A percentile compares a stretch with the other conserved stretches of the same genome.
phyloP scores from a whole-genome alignment of 805 yeast species.

The Sugiyamaella mastotermitis region DNA sequence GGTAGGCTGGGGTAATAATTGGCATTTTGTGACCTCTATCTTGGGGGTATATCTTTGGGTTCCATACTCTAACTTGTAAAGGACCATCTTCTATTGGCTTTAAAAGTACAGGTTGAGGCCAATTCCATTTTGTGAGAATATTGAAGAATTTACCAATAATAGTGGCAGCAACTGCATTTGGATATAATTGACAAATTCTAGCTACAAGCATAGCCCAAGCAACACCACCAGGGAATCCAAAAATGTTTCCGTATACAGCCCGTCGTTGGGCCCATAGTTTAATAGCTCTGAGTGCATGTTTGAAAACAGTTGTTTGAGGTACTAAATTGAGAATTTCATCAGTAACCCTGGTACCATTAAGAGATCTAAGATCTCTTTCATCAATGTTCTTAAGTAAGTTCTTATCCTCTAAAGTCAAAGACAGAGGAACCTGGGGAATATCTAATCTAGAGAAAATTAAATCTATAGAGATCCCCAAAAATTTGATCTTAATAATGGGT shows the following conservation, averaged over 20 bases:
- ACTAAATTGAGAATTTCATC: constrained; percentile 87
- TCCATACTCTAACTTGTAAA: constrained; percentile 93
- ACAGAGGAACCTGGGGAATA: constrained; percentile 73
- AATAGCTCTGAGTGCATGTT: constrained; percentile 85
- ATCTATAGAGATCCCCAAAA: constrained; percentile 90
- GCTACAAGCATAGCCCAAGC: constrained; percentile 99
- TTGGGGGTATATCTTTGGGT: constrained; percentile 82
- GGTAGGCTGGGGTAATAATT: constrained; percentile 95
- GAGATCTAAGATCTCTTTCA: constrained; percentile 81
- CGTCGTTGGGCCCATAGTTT: constrained; percentile 96
- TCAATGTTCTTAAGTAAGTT: constrained; percentile 80
- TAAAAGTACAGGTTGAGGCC: constrained; percentile 97
- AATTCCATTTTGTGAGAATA: constrained; percentile 83
- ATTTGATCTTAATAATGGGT: constrained; percentile 89
- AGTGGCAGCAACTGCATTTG: constrained; percentile 90
- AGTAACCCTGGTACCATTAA: constrained; percentile 96
- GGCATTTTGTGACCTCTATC: constrained; percentile 95
- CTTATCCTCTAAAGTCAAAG: constrained; percentile 74
- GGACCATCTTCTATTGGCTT: constrained; percentile 97
- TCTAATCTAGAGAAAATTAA: constrained; percentile 79
- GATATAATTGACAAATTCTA: constrained; percentile 91
- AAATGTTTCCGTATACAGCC: constrained; percentile 89
- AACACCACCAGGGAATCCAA: constrained; percentile 99
- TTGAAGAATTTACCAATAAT: constrained; percentile 85
- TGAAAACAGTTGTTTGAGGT: constrained; percentile 88